These are phyloP conservation scores for Colletotrichum cuscutae DNA, from an alignment of 2,329 filamentous ascomycete species.

Conservation along the genomic window DNA sequence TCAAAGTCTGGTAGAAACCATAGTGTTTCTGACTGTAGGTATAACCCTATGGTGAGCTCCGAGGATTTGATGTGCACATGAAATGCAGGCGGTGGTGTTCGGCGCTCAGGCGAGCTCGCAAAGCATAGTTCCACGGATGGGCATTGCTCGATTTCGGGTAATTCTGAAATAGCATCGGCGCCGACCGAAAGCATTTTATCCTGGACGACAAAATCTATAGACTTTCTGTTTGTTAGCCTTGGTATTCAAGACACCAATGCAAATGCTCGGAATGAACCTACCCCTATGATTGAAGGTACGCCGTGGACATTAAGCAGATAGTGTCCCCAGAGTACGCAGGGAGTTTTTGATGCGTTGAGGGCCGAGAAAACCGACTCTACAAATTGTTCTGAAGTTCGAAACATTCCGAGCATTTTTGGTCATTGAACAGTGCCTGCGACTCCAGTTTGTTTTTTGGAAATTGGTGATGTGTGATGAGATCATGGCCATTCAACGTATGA, in stretches of 20 bases:
- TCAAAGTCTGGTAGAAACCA: no score
- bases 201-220: slow-evolving; percentile 38
- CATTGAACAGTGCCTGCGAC: no score
- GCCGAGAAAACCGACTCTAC: slow-evolving; percentile 34
- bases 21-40: slow-evolving; percentile 38
- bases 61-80: slow-evolving; percentile 25
- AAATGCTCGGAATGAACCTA: background rate
- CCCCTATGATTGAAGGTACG: slow-evolving; percentile 38
- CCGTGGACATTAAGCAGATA: slow-evolving; percentile 38
- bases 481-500: no score
- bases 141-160: slow-evolving; percentile 31
- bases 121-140: slow-evolving; percentile 28
- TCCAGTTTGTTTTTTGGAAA: no score
- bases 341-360: slow-evolving; percentile 36
- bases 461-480: no score
- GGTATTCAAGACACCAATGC: no score
- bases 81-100: slow-evolving; percentile 34
- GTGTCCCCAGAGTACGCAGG: slow-evolving; percentile 39
- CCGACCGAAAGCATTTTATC: slow-evolving; percentile 34
- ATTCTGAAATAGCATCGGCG: slow-evolving; percentile 21
- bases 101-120: slow-evolving; percentile 31
- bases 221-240: slow-evolving; percentile 15
- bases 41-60: slow-evolving; percentile 38
- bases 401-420: background rate
- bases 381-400: slow-evolving; percentile 19